Conservation (phyloP, 257 asterid genomes). For the Fraxinus quadrangulata region DNA sequence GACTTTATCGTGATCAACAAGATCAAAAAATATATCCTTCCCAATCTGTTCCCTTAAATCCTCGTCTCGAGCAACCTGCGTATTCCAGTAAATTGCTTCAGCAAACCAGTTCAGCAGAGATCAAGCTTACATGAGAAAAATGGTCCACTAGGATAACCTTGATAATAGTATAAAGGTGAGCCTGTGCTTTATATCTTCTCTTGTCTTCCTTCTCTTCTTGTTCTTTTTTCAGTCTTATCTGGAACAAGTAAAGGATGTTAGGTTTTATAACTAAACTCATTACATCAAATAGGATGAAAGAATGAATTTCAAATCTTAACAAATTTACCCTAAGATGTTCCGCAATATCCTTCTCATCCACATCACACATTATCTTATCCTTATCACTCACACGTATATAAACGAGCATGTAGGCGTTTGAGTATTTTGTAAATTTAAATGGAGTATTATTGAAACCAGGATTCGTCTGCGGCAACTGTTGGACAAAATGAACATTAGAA, state of each 20-base stretch:
- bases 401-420: conserved; percentile 99
- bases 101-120: conserved; percentile 18
- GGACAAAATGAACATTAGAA: conserved; percentile 29
- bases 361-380: conserved; percentile 95
- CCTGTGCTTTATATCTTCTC: conserved; percentile 90
- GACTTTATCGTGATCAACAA: conserved; percentile 97
- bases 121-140: conserved; percentile 13
- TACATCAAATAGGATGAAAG: neutral
- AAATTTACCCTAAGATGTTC: conserved; percentile 67
- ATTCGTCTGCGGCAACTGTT: conserved; percentile 87
- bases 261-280: conserved; percentile 25
- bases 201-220: conserved; percentile 97
- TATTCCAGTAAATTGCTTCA: conserved; percentile 25
- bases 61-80: conserved; percentile 97
- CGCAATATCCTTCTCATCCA: conserved; percentile 86
- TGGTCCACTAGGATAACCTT: conserved; percentile 53
- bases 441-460: conserved; percentile 98
- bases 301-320: conserved; percentile 14
- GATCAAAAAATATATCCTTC: conserved; percentile 85
- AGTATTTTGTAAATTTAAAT: conserved; percentile 94
- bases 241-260: conserved; percentile 31
- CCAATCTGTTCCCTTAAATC: conserved; percentile 92
- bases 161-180: conserved; percentile 93
- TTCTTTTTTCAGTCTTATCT: conserved; percentile 94
- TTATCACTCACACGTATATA: conserved; percentile 95